Base-by-base conservation (phyloP, 1,284 basidiomycete genomes). In the Cerioporus squamosus region DNA sequence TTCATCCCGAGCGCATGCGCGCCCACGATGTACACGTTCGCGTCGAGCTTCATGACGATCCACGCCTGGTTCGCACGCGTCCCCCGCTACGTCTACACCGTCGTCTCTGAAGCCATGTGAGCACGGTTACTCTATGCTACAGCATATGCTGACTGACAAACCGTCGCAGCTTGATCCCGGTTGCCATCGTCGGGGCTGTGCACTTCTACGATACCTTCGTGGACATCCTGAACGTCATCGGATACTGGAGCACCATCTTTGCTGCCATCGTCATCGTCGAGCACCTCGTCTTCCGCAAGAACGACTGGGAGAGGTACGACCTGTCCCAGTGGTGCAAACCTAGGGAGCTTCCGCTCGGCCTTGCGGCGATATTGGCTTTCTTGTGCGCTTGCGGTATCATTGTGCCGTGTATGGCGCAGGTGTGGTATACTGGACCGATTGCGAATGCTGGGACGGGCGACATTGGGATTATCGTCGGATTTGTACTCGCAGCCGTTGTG, bases 11-110 rank as follows among this genome's bases (percentile, higher is more conserved):
- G 82, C 49, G 79, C 82, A 2, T 80, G 88, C 62, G 91, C 88
- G 4, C 87, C 88, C 1, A 90, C 84, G 17, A 90, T 93, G 82
- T 93, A 93, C 70, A 87, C 87, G 2, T 90, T 91, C 67, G 86
- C 87, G 3, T 82, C 87, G 38, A 89, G 86, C 57, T 81, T 90
- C 59, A 90, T 92, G 82, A 80, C 89, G 15, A 77, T 90, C 26
- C 75, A 84, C 7, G 68, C 86, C 66, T 62, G 85, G 51, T 81
- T 85, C 60, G 72, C 77, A 10, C 74, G 75, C 44, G 78, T 94
- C 2, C 93, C 93, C 0, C 79, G 91, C 61, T 94, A 91, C 73
- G 77, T 92, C 24, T 87, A 87, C 65, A 81, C 90, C 2, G 63
- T 90, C 38, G 70, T 93, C 44, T 88, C 90, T 2, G 86, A 83